Conservation (phyloP, 2,329 filamentous ascomycete genomes). For the Fonsecaea nubica region DNA sequence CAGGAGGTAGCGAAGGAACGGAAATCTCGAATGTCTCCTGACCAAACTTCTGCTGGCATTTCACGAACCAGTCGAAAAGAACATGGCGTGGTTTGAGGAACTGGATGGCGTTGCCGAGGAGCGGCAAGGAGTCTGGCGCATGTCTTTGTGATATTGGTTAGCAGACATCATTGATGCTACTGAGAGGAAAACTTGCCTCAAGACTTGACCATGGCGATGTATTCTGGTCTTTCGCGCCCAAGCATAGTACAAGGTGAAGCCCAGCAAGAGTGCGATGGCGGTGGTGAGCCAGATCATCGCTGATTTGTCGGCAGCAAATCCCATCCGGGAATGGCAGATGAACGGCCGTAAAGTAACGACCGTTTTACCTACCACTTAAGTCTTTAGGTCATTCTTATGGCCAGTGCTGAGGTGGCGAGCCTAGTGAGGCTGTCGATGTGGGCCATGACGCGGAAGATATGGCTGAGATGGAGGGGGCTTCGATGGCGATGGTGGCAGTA, state of each 20-base stretch:
- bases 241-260: slow-evolving; percentile 20
- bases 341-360: slow-evolving; percentile 1
- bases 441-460: slow-evolving; percentile 15
- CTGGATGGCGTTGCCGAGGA: slow-evolving; percentile 66
- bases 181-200: slow-evolving; percentile 26
- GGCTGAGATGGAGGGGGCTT: slow-evolving; percentile 5
- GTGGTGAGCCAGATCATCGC: slow-evolving; percentile 30
- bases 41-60: slow-evolving; percentile 63
- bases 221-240: slow-evolving; percentile 22
- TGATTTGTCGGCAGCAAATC: background rate
- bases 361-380: background rate
- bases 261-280: slow-evolving; percentile 18
- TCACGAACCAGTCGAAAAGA: slow-evolving; percentile 68
- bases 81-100: slow-evolving; percentile 67
- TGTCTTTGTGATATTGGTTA: slow-evolving; percentile 24
- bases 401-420: slow-evolving; percentile 17
- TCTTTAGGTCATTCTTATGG: slow-evolving; percentile 23
- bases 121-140: slow-evolving; percentile 49
- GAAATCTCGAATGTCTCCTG: slow-evolving; percentile 67
- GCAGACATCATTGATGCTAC: background rate
- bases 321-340: background rate
- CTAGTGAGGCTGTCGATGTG: slow-evolving; percentile 10
- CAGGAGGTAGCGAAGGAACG: slow-evolving; percentile 67
- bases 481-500: background rate
- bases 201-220: slow-evolving; percentile 29